A percentile compares a stretch with the other conserved stretches of the same genome.
These are phyloP conservation scores for Mycena belliarum DNA, from an alignment of 768 basidiomycete species.

Conservation along the genomic window DNA sequence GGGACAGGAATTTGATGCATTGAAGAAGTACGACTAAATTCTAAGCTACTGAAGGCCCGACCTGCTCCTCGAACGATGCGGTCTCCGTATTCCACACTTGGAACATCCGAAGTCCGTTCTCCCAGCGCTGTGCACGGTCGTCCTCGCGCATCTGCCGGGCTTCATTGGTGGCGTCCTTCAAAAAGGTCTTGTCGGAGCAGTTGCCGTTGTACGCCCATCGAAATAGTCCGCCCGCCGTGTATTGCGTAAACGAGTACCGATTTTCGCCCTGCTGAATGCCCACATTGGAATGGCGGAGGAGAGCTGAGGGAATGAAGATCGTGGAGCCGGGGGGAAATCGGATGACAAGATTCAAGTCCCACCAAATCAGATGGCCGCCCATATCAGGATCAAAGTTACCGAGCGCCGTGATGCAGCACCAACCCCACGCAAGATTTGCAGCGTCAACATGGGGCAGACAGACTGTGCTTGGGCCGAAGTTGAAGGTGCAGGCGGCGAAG, in stretches of 20 bases:
- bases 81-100: too few species aligned
- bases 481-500: neutral
- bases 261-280: neutral
- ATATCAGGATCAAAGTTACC: neutral
- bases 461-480: neutral
- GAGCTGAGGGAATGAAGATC: neutral
- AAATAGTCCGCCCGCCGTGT: constrained; percentile 8
- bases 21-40: too few species aligned
- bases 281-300: constrained; percentile 14
- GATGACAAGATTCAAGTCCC: too few species aligned
- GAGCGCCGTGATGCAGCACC: neutral
- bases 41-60: too few species aligned
- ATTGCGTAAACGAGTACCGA: constrained; percentile 16
- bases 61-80: too few species aligned
- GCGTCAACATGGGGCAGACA: neutral
- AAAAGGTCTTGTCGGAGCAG: neutral
- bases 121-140: too few species aligned
- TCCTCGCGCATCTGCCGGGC: too few species aligned
- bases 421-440: neutral
- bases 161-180: too few species aligned
- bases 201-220: constrained; percentile 16
- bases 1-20: too few species aligned
- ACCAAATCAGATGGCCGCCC: too few species aligned
- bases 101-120: too few species aligned
- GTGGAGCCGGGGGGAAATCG: too few species aligned